Percentiles rank a stretch among this genome's conserved stretches.
Conservation (phyloP, 2,329 filamentous ascomycete genomes). For the Zymoseptoria pseudotritici region DNA sequence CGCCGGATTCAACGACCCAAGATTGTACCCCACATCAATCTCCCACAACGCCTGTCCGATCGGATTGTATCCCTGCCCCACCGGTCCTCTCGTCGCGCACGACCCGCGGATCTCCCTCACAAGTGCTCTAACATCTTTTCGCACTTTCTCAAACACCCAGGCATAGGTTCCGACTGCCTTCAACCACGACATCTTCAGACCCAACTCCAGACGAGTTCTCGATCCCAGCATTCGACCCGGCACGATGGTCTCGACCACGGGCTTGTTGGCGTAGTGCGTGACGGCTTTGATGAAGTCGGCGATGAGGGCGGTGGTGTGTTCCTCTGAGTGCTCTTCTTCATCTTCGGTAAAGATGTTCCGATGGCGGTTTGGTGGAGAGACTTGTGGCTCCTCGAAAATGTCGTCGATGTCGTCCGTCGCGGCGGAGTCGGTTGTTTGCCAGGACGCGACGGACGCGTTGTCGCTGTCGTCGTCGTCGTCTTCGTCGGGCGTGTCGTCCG, state of each 20-base stretch:
- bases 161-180: not conserved
- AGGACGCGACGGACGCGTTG: not conserved
- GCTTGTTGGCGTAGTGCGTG: constrained; percentile 10
- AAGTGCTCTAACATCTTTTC: not conserved
- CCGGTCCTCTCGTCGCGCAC: not conserved
- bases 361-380: not conserved
- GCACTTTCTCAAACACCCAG: not conserved
- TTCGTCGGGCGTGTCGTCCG: not conserved
- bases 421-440: not conserved
- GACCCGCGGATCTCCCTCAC: not conserved
- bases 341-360: too few relatives aligned
- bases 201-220: not conserved
- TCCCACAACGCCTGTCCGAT: not conserved
- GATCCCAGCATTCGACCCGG: not conserved
- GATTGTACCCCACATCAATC: not conserved
- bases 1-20: not conserved
- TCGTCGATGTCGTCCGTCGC: not conserved
- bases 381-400: not conserved
- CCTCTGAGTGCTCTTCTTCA: not conserved
- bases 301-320: not conserved
- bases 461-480: not conserved
- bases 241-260: constrained; percentile 1
- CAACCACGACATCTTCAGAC: not conserved
- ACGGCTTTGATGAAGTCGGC: constrained; percentile 6
- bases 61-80: not conserved